phyloP scores from a whole-genome alignment of 495 filamentous ascomycete genomes.

The Neurospora sp. region DNA sequence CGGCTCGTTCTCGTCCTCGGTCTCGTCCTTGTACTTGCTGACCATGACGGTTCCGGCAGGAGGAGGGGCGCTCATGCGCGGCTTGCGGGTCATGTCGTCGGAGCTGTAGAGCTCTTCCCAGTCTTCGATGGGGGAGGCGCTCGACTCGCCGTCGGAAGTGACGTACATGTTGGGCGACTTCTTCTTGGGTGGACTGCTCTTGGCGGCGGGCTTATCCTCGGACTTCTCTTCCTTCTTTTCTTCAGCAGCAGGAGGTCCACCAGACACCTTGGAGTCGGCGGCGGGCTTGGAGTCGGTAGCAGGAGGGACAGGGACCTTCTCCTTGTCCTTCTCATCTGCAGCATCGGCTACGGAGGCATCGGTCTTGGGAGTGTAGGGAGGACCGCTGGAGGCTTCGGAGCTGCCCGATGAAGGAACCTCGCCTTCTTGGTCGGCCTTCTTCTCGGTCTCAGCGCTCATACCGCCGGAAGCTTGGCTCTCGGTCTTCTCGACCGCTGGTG shows the following conservation, averaged over 20 bases:
- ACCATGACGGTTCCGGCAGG: slow-evolving; percentile 18
- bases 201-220: neutral
- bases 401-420: slow-evolving; percentile 6
- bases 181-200: slow-evolving; percentile 3
- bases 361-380: slow-evolving; percentile 22
- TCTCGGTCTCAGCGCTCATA: neutral
- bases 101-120: slow-evolving; percentile 41
- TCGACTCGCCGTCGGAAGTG: slow-evolving; percentile 36
- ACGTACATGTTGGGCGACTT: slow-evolving; percentile 20
- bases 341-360: slow-evolving; percentile 12
- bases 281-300: neutral
- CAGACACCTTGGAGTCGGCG: slow-evolving; percentile 12
- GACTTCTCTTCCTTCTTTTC: neutral
- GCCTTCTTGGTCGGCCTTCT: slow-evolving; percentile 1
- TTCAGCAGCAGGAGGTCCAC: slow-evolving; percentile 11
- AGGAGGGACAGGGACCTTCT: slow-evolving; percentile 24
- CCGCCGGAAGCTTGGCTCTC: slow-evolving; percentile 10
- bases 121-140: slow-evolving; percentile 38
- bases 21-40: slow-evolving; percentile 30
- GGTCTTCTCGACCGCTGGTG: slow-evolving; percentile 18
- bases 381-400: slow-evolving; percentile 15
- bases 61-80: slow-evolving; percentile 25
- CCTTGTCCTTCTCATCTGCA: slow-evolving; percentile 13
- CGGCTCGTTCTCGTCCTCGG: slow-evolving; percentile 35
- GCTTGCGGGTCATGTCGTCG: slow-evolving; percentile 42